Percentiles rank a stretch among this genome's conserved stretches.
These are phyloP conservation scores for Coniophora puteana DNA, from an alignment of 1,284 basidiomycete genomes.

Conservation along the genomic window DNA sequence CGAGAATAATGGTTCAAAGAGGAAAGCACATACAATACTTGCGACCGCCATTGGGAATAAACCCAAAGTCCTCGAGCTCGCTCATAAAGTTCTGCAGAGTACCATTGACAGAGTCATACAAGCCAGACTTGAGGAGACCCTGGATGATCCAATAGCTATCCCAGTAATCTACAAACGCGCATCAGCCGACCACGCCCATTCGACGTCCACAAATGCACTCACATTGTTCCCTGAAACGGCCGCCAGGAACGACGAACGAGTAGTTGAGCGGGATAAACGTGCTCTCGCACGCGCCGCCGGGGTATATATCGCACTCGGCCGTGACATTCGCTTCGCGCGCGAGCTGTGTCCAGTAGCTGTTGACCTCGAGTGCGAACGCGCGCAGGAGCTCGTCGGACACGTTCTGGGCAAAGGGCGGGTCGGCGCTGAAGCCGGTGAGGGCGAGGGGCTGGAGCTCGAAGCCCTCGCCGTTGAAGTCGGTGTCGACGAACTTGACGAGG, in stretches of 20 bases:
- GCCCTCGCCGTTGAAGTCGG: constrained; percentile 84
- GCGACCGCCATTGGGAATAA: constrained; percentile 90
- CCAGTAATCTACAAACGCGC: constrained; percentile 62
- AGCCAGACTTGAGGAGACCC: constrained; percentile 76
- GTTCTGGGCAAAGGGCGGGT: constrained; percentile 69
- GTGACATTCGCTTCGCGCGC: constrained; percentile 73
- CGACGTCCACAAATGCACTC: constrained; percentile 19
- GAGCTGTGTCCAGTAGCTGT: constrained; percentile 81
- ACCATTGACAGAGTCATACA: constrained; percentile 70
- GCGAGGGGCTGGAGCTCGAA: constrained; percentile 69
- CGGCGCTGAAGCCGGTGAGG: constrained; percentile 59
- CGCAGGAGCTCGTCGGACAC: constrained; percentile 69
- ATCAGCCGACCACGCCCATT: constrained; percentile 12
- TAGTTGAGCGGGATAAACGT: constrained; percentile 86
- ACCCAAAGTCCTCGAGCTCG: constrained; percentile 75
- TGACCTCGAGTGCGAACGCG: constrained; percentile 75
- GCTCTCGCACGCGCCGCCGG: constrained; percentile 65
- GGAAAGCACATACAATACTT: constrained; percentile 61
- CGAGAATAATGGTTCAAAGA: constrained; percentile 3
- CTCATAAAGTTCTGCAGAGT: constrained; percentile 94
- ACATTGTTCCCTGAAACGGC: constrained; percentile 72
- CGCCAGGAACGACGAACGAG: constrained; percentile 87
- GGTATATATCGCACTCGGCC: constrained; percentile 54
- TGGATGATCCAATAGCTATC: constrained; percentile 87
- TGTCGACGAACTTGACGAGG: constrained; percentile 69